phyloP scores from a whole-genome alignment of 441 rosid species.

The Breynia disticha region DNA sequence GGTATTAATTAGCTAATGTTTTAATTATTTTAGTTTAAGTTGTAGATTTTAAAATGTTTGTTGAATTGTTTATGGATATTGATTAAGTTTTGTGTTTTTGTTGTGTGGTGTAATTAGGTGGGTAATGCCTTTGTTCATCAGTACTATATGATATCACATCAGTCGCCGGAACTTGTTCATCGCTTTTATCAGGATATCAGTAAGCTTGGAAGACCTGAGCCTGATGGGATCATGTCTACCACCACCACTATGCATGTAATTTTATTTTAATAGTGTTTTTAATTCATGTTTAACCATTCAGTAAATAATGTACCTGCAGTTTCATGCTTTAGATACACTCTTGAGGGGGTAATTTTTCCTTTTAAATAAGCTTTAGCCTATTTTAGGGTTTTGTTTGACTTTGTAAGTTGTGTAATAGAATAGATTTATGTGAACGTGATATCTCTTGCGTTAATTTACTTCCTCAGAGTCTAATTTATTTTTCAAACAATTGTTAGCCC shows the following conservation, averaged over 20 bases:
- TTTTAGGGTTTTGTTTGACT: too few species aligned
- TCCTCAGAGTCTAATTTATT: too few species aligned
- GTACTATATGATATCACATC: slow-evolving; percentile 63
- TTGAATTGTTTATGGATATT: not conserved
- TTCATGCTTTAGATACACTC: not conserved
- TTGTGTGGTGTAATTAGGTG: slow-evolving; percentile 33
- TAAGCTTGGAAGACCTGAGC: slow-evolving; percentile 69
- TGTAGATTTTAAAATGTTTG: too few species aligned
- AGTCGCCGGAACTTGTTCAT: slow-evolving; percentile 60
- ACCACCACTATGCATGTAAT: slow-evolving; percentile 58
- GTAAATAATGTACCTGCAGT: not conserved
- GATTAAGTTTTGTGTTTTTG: slow-evolving; percentile 6
- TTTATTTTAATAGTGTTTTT: slow-evolving; percentile 9
- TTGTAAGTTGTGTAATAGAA: too few species aligned
- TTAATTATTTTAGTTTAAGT: too few species aligned
- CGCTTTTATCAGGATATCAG: slow-evolving; percentile 74
- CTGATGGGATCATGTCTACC: slow-evolving; percentile 41
- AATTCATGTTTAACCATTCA: not conserved
- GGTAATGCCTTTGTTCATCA: slow-evolving; percentile 75
- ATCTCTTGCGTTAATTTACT: too few species aligned
- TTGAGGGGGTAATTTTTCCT: too few species aligned
- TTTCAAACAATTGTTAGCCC: too few species aligned
- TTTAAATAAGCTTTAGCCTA: too few species aligned
- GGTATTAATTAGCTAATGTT: slow-evolving; percentile 32
- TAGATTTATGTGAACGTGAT: not conserved